A percentile compares a stretch with the other conserved stretches of the same genome.
These are phyloP conservation scores for Rehmannia glutinosa DNA, from an alignment of 257 asterid genomes.

Conservation along the genomic window DNA sequence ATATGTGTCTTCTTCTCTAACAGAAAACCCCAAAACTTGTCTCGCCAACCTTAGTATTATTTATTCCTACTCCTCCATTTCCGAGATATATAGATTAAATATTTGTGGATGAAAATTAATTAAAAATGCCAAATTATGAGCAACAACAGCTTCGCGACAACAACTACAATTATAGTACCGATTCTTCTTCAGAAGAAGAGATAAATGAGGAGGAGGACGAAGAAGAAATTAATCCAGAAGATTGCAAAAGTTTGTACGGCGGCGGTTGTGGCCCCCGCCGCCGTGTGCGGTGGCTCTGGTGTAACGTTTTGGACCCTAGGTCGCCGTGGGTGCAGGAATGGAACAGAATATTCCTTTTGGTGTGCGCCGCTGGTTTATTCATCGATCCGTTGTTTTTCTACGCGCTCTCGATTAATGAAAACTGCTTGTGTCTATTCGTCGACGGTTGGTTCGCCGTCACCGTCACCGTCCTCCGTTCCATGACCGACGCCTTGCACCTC, in stretches of 20 bases:
- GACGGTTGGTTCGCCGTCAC: conserved; percentile 92
- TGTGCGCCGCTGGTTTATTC: conserved; percentile 65
- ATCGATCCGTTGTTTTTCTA: conserved; percentile 87
- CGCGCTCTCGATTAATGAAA: conserved; percentile 72
- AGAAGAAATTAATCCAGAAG: conserved; percentile 18
- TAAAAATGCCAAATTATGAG: conserved; percentile 34
- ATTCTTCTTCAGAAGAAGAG: conserved; percentile 17
- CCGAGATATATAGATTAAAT: too few species aligned
- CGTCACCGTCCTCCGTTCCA: conserved; percentile 82
- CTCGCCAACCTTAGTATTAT: conserved; percentile 1
- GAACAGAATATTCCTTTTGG: conserved; percentile 79
- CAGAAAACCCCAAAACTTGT: not conserved
- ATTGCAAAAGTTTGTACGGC: conserved; percentile 8
- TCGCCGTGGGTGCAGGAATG: conserved; percentile 79
- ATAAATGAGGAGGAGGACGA: conserved; percentile 4
- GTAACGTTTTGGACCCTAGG: conserved; percentile 54
- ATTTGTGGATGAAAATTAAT: too few species aligned
- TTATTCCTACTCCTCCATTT: not conserved
- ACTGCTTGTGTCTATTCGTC: conserved; percentile 73
- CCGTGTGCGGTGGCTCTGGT: conserved; percentile 29
- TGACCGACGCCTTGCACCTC: conserved; percentile 76
- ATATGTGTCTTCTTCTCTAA: conserved; percentile 19
- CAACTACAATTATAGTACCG: conserved; percentile 25
- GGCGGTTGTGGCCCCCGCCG: conserved; percentile 14
- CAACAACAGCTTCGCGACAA: conserved; percentile 18